A percentile compares a stretch with the other conserved stretches of the same genome.
Conservation (phyloP, 2,329 filamentous ascomycete species). For the Didymosphaeria variabile region DNA sequence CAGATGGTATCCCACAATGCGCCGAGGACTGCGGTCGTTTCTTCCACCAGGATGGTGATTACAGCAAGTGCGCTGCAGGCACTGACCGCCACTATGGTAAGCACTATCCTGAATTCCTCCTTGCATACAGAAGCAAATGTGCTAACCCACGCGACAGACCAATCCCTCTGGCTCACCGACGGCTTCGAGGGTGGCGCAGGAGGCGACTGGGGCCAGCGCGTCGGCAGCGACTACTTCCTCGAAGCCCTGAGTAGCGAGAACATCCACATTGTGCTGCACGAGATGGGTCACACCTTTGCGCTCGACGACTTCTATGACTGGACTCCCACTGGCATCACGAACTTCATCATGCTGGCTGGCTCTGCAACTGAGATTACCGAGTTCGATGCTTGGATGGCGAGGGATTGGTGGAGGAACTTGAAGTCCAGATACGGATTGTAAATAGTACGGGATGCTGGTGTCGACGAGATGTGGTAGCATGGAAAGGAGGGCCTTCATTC, state of each 20-base stretch:
- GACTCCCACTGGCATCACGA: constrained; percentile 53
- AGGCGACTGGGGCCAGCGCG: constrained; percentile 59
- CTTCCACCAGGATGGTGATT: constrained; percentile 57
- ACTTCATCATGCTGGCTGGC: constrained; percentile 59
- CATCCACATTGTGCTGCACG: constrained; percentile 59
- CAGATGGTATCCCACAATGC: constrained; percentile 55
- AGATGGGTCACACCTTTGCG: constrained; percentile 56
- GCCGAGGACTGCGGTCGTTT: constrained; percentile 54
- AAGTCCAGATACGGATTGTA: constrained; percentile 34
- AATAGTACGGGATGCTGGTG: neutral
- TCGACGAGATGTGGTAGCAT: no score
- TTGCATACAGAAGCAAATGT: neutral
- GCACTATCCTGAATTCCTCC: neutral
- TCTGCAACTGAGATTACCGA: constrained; percentile 55
- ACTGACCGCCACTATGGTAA: constrained; percentile 52
- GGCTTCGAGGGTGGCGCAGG: constrained; percentile 57
- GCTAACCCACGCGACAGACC: constrained; percentile 36
- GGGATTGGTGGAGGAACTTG: constrained; percentile 58
- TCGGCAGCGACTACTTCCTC: constrained; percentile 58
- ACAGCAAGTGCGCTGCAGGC: constrained; percentile 52
- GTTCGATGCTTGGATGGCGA: constrained; percentile 61
- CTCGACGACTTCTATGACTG: constrained; percentile 58
- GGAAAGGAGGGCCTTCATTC: neutral
- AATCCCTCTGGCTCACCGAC: constrained; percentile 60
- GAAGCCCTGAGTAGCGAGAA: constrained; percentile 46